These are phyloP conservation scores for Aspergillus sp. DNA, from an alignment of 2,329 filamentous ascomycete genomes.

Conservation along the genomic window DNA sequence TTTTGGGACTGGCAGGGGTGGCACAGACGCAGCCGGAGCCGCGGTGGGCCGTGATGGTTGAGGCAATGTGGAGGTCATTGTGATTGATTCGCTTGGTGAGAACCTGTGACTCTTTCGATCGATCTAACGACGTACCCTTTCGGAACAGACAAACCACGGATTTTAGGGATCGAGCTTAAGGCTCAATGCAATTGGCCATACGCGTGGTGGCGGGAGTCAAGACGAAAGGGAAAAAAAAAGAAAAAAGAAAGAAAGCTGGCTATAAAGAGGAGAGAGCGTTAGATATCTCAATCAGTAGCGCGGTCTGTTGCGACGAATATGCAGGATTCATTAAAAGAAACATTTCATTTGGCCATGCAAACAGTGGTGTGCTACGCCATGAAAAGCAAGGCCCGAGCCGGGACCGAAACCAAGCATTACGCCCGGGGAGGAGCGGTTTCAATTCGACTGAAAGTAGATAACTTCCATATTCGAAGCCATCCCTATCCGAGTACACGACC, in stretches of 20 bases:
- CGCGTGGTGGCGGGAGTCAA: background rate
- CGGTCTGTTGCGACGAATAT: too few relatives aligned
- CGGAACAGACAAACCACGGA: background rate
- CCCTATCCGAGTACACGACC: background rate
- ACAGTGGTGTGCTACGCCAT: too few relatives aligned
- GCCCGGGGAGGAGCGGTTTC: too few relatives aligned
- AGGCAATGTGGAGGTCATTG: constrained; percentile 46
- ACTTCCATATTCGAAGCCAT: background rate
- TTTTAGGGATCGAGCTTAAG: background rate
- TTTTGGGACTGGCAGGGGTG: constrained; percentile 65
- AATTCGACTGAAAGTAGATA: background rate
- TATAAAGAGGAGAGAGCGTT: too few relatives aligned
- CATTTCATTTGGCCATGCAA: too few relatives aligned
- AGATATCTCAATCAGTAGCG: too few relatives aligned
- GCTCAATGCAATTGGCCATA: background rate
- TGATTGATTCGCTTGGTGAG: background rate
- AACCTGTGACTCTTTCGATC: too few relatives aligned
- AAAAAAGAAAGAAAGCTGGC: too few relatives aligned
- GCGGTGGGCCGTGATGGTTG: constrained; percentile 53
- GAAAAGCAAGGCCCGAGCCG: too few relatives aligned
- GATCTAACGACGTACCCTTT: too few relatives aligned
- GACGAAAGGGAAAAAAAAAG: background rate
- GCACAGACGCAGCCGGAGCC: constrained; percentile 62
- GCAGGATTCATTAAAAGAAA: too few relatives aligned
- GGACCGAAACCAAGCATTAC: too few relatives aligned